A percentile compares a stretch with the other conserved stretches of the same genome.
Evolutionary conservation across 2,329 filamentous ascomycete species (phyloP).

Genomic region (Hypocrella siamensis): DNA sequence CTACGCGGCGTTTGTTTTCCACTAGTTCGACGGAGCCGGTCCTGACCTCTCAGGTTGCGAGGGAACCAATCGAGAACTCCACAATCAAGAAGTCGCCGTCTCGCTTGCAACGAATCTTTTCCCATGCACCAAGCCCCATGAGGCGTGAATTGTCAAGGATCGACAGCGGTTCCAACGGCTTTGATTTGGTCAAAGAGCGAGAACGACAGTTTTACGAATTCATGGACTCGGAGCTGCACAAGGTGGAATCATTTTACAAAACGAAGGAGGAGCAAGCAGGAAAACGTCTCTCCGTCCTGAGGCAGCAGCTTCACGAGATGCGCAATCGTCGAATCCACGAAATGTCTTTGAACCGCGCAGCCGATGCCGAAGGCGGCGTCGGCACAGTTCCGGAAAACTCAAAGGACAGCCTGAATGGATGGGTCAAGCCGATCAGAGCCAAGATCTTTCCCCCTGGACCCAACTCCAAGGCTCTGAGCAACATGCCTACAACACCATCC

Average conservation of each 20-base stretch:
- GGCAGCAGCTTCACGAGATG: slow-evolving; percentile 86
- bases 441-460: slow-evolving; percentile 40
- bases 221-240: slow-evolving; percentile 70
- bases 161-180: slow-evolving; percentile 26
- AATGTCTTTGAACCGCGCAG: slow-evolving; percentile 29
- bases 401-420: slow-evolving; percentile 17
- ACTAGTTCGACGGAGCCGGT: too few relatives aligned
- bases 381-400: slow-evolving; percentile 10
- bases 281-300: slow-evolving; percentile 51
- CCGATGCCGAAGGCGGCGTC: slow-evolving; percentile 12
- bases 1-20: slow-evolving; percentile 18
- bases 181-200: slow-evolving; percentile 51
- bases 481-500: slow-evolving; percentile 36
- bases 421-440: slow-evolving; percentile 38
- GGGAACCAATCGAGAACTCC: slow-evolving; percentile 3
- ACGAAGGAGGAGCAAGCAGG: slow-evolving; percentile 77
- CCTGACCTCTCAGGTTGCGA: too few relatives aligned
- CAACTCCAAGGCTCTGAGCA: slow-evolving; percentile 43
- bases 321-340: slow-evolving; percentile 68
- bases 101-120: slow-evolving; percentile 19
- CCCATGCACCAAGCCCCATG: slow-evolving; percentile 9
- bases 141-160: slow-evolving; percentile 13
- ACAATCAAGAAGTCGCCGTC: slow-evolving; percentile 11
- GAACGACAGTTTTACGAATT: slow-evolving; percentile 81
- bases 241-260: slow-evolving; percentile 82